Conservation (phyloP, 139 green algal species). For the Volvox africanus region DNA sequence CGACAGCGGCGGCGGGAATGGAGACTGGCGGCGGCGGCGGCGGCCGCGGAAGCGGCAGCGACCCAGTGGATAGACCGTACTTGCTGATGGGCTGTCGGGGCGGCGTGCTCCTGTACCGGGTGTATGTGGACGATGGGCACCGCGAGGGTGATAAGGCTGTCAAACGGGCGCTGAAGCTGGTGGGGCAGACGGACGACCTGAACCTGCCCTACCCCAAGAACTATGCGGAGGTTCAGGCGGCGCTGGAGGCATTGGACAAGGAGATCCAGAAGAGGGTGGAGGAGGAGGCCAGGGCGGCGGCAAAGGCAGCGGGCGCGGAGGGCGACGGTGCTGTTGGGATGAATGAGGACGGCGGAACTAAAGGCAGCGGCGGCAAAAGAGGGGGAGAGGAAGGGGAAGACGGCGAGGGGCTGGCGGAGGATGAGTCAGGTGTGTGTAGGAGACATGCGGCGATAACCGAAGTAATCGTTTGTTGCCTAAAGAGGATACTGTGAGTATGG, state of each 20-base stretch:
- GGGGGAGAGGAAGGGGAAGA: not conserved
- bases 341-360: not conserved
- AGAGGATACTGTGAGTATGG: too few species aligned
- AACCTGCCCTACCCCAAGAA: not conserved
- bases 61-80: not conserved
- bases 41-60: not conserved
- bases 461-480: too few species aligned
- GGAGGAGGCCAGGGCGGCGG: not conserved
- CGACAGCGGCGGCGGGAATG: not conserved
- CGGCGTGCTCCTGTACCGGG: constrained; percentile 21
- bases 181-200: constrained; percentile 23
- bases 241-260: too few species aligned
- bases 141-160: not conserved
- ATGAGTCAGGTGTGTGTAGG: constrained; percentile 36
- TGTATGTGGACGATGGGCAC: constrained; percentile 12
- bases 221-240: not conserved
- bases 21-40: not conserved
- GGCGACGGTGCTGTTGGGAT: not conserved
- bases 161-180: constrained; percentile 4
- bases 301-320: not conserved
- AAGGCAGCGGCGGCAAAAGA: not conserved
- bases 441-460: too few species aligned
- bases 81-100: constrained; percentile 35
- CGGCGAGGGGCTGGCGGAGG: constrained; percentile 4
- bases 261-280: not conserved